Percentiles rank a stretch among this genome's conserved stretches.
phyloP scores from a whole-genome alignment of 768 basidiomycete species.

The Obba rivulosa region DNA sequence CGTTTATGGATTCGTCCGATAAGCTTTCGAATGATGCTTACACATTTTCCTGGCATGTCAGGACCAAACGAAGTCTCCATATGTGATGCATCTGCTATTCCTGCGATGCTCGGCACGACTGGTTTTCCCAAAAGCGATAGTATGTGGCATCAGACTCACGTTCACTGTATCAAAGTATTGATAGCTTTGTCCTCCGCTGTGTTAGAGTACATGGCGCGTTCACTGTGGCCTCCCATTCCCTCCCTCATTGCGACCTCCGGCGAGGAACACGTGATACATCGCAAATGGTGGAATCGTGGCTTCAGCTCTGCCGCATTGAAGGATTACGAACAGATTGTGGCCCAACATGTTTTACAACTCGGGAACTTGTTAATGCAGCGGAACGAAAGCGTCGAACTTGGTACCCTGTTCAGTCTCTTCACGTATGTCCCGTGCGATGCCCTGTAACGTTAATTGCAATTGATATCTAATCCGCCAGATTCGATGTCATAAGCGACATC shows the following conservation, averaged over 20 bases:
- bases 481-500: constrained; percentile 40
- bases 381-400: background rate
- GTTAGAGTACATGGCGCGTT: too few species aligned
- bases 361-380: constrained; percentile 4
- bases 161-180: constrained; percentile 33
- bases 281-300: constrained; percentile 46
- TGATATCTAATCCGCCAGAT: constrained; percentile 20
- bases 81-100: constrained; percentile 26
- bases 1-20: background rate
- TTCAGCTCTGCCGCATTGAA: constrained; percentile 41
- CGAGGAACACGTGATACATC: constrained; percentile 35
- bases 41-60: constrained; percentile 7
- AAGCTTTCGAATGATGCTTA: background rate
- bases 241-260: constrained; percentile 26
- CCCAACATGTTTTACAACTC: constrained; percentile 36
- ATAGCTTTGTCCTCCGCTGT: too few species aligned
- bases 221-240: too few species aligned
- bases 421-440: constrained; percentile 11
- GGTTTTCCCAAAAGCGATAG: constrained; percentile 39
- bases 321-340: constrained; percentile 37
- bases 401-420: constrained; percentile 9
- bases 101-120: constrained; percentile 28
- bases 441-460: too few species aligned
- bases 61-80: constrained; percentile 46
- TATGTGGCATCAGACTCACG: constrained; percentile 20